Evolutionary conservation across 1,284 basidiomycete genomes (phyloP), one percentile per base, ranked within the genome.

Genomic region (Gymnopus androsaceus): DNA sequence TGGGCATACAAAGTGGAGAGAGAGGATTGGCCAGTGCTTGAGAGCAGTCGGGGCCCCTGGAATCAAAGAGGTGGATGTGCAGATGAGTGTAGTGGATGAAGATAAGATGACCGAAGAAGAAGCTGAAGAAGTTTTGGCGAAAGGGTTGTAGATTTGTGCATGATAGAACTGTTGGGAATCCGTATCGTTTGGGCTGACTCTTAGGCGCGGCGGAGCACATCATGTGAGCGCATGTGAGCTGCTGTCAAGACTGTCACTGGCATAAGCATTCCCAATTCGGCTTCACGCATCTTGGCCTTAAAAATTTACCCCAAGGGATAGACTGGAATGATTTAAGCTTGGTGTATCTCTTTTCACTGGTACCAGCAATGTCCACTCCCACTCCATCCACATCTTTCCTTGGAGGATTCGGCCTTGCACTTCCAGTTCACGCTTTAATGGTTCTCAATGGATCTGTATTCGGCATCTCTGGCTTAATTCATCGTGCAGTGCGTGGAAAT

Each of bases 391-490:
- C 81, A 48, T 84, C 85, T 6, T 74, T 87, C 56, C 61, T 86
- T n/a, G 86, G 85, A 14, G 87, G 85, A 3, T 56, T 83, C 31
- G 75, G 81, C 34, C 75, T 88, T 27, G 73, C 84, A 46, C 57
- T 85, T 36, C 75, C 85, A 3, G 78, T 81, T 0, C 79, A 85
- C 58, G 68, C 77, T 8, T 72, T 88, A 15, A 70, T 85, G 25
- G 61, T 79, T 15, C 73, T 83, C 40, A 86, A 83, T 49, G 85
- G 85, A 23, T 75, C 75, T 54, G 78, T 83, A 25, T 80, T 87
- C 55, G 87, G 87, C 3, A 80, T 88, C 41, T 85, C 84, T 11
- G 83, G 84, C 2, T 83, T 87, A 57, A 61, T 87, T 11, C 81
- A 87, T 66, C 75, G 79, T 34, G 76, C 80, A 1, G 61, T 79